phyloP scores from a whole-genome alignment of 2,329 filamentous ascomycete species.

The Colletotrichum cereale region DNA sequence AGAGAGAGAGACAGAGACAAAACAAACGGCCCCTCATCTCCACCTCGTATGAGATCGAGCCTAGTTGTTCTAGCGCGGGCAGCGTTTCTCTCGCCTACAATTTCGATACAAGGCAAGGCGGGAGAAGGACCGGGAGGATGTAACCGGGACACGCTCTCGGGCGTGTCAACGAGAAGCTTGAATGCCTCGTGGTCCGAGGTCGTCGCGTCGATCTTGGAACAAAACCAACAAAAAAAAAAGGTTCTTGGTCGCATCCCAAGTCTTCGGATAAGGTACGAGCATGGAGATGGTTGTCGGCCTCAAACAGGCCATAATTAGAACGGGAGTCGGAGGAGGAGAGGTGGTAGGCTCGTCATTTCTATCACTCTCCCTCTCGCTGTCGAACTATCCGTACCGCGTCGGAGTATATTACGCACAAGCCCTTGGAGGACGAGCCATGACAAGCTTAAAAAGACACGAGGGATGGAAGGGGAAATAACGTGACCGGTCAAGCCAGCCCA shows the following conservation, averaged over 20 bases:
- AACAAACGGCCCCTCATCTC: background rate
- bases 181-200: constrained; percentile 22
- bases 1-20: background rate
- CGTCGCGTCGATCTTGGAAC: constrained; percentile 17
- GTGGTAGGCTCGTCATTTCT: background rate
- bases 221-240: background rate
- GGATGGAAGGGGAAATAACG: constrained; percentile 18
- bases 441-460: constrained; percentile 38
- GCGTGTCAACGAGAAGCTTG: constrained; percentile 23
- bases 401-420: constrained; percentile 22
- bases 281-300: constrained; percentile 29
- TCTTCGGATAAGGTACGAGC: constrained; percentile 23
- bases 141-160: constrained; percentile 12
- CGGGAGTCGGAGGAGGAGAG: background rate
- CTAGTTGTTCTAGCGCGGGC: constrained; percentile 3
- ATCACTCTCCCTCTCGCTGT: background rate
- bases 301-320: constrained; percentile 37
- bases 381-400: background rate
- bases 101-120: constrained; percentile 23
- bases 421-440: constrained; percentile 15
- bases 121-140: constrained; percentile 9
- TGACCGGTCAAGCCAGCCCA: constrained; percentile 1
- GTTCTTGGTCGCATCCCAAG: constrained; percentile 23
- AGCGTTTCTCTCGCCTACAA: constrained; percentile 17
- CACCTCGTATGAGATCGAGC: constrained; percentile 21